A percentile compares a stretch with the other conserved stretches of the same genome.
Conservation (phyloP, 1,139 yeast genomes). For the Tardiomyces digboiensis region DNA sequence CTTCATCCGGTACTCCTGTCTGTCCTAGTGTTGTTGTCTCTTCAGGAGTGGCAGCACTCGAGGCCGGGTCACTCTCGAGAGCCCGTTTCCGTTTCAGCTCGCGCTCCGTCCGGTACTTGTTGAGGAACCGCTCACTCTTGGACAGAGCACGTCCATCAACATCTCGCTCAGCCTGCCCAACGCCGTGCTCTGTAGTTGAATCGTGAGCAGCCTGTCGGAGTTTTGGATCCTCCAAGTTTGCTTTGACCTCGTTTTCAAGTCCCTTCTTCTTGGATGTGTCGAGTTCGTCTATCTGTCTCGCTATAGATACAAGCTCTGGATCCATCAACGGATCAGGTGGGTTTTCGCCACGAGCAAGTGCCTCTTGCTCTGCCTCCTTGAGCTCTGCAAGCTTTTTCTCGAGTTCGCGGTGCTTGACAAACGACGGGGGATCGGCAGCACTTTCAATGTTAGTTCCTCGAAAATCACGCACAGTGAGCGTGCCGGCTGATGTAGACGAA, state of each 20-base stretch:
- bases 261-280: neutral
- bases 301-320: conserved; percentile 11
- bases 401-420: conserved; percentile 26
- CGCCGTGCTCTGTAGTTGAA: neutral
- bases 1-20: conserved; percentile 47
- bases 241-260: neutral
- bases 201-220: neutral
- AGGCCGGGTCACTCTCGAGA: conserved; percentile 3
- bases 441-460: conserved; percentile 42
- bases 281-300: conserved; percentile 10
- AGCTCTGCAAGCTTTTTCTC: conserved; percentile 12
- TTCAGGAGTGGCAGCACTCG: neutral
- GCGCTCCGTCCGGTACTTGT: conserved; percentile 4
- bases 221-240: neutral
- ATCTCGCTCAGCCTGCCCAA: neutral
- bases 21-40: conserved; percentile 2
- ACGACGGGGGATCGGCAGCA: conserved; percentile 75
- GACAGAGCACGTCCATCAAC: neutral
- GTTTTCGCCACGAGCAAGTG: conserved; percentile 8
- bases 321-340: conserved; percentile 13
- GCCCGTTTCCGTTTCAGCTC: conserved; percentile 2
- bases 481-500: conserved; percentile 65
- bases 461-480: conserved; percentile 63
- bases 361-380: conserved; percentile 6
- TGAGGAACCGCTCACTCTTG: neutral